A percentile compares a stretch with the other conserved stretches of the same genome.
These are phyloP conservation scores for Tubosaeta brunneosetosa DNA, from an alignment of 768 basidiomycete species.

Conservation along the genomic window DNA sequence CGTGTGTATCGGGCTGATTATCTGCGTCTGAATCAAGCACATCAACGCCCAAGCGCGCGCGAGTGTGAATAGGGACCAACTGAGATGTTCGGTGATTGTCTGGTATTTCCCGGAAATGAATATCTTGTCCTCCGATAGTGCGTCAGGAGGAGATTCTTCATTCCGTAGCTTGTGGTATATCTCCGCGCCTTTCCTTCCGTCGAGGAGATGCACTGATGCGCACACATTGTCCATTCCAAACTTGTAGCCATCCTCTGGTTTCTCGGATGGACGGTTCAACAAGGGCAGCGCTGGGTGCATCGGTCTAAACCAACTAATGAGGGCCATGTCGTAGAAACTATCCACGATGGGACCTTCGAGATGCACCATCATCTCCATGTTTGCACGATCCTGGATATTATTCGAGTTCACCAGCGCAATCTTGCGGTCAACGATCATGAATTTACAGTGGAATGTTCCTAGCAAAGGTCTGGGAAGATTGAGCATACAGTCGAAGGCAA, in stretches of 20 bases:
- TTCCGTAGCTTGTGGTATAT: slow-evolving; percentile 18
- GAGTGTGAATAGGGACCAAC: slow-evolving; percentile 15
- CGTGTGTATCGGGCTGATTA: slow-evolving; percentile 32
- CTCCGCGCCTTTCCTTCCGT: slow-evolving; percentile 24
- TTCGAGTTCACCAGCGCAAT: slow-evolving; percentile 62
- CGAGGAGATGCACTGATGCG: slow-evolving; percentile 25
- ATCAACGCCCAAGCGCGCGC: slow-evolving; percentile 8
- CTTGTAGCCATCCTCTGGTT: slow-evolving; percentile 35
- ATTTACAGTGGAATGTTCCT: slow-evolving; percentile 72
- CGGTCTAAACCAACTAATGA: slow-evolving; percentile 54
- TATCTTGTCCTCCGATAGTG: slow-evolving; percentile 6
- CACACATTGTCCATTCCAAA: slow-evolving; percentile 32
- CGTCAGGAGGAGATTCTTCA: slow-evolving; percentile 10
- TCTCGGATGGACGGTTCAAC: slow-evolving; percentile 29
- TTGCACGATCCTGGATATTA: slow-evolving; percentile 59
- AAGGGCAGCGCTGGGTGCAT: slow-evolving; percentile 45
- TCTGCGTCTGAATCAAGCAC: slow-evolving; percentile 26
- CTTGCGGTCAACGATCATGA: slow-evolving; percentile 64
- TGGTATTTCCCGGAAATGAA: slow-evolving; percentile 33
- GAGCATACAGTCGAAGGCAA: not conserved
- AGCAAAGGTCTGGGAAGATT: slow-evolving; percentile 38
- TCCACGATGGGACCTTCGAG: slow-evolving; percentile 70
- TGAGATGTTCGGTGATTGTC: slow-evolving; percentile 39
- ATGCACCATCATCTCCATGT: slow-evolving; percentile 61
- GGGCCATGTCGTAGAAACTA: slow-evolving; percentile 62